Evolutionary conservation across 2,329 filamentous ascomycete genomes (phyloP), one percentile per base, ranked within the genome.

Genomic region (Fusarium odoratissimum): DNA sequence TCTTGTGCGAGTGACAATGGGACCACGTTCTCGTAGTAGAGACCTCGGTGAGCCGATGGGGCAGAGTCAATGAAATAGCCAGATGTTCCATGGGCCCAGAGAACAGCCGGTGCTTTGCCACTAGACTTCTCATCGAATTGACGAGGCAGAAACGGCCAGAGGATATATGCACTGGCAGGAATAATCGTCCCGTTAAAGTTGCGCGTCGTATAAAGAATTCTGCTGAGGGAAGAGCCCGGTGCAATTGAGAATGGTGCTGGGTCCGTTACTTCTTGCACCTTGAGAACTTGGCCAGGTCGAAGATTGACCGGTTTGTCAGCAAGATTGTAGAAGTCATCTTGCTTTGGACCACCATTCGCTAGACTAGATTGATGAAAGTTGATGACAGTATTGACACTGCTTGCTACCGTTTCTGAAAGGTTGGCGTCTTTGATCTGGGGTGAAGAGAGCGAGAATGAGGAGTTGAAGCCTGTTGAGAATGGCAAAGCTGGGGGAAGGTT

Each of bases 81-180:
- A 6, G 81, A 82, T 2, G 84, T 86, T 3, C 84, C 84, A 64
- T 86, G 85, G 1, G 81, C 77, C 83, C 83, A 86, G 14, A 82
- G 75, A 3, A 86, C 78, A 10, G 80, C 71, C 0, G 79, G 80
- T 0, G 69, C 71, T 23, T 48, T 63, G 1, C 8, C 14, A 6
- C 6, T 3, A 1, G 49, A 21, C 5, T 63, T 37, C 9, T 4
- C 12, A 0, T 40, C 21, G 5, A 71, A 58, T 11, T 38, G 51
- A 1, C 60, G 60, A 0, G 70, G 60, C 5, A 58, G 31, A 13
- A 48, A 74, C 6, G 71, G 70, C 72, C 70, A 74, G 1, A 73
- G 41, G 4, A 74, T 41, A 16, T 59, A 74, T 0, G 60, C 63
- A 14, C 59, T 68, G 0, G 67, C 60, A 2, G 72, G 72, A 4